Evolutionary conservation across 2,329 filamentous ascomycete species (phyloP), one percentile per base, ranked within the genome.

Genomic region (Neonectria neomacrospora): DNA sequence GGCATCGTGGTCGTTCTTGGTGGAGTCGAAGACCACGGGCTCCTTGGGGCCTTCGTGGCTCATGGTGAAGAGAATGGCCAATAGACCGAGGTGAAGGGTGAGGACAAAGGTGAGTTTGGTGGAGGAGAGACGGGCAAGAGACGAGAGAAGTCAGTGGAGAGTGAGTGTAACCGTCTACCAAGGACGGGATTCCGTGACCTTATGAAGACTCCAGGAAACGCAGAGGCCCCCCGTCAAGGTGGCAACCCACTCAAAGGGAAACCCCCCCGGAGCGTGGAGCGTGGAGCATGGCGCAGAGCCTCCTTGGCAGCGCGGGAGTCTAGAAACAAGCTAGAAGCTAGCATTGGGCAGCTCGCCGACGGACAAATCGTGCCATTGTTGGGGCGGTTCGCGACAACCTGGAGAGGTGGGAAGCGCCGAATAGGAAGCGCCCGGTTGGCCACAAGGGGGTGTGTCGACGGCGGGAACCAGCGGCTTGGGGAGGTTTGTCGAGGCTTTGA

Each of bases 261-360:
- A 37, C 14, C 48, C 53, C 2, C 22, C 23, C 11, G 16, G 16
- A n/a, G 34, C 34, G 34, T 6, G 32, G 32, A 34, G 32, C 32
- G 10, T 16, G 32, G 32, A 37, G 34, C 34, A 37, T 37, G 22
- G 3, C 8, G 34, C 32, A 28, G 32, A 45, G 51, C 51, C 10
- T 47, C 44, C 47, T 50, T 50, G 47, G 47, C 22, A 54, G 30
- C 20, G 28, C 34, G 26, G 26, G 23, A 48, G 53, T 72, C 71
- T 73, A 73, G 71, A 73, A 73, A 57, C 37, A 48, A 42, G 53
- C 63, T 61, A 73, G 68, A 73, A 73, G 62, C n/a, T 28, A 41
- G n/a, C n/a, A n/a, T 10, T 20, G n/a, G 30, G 12, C n/a, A 23
- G n/a, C n/a, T 28, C 37, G 32, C 10, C 22, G 44, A 47, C 12